Percentiles rank a stretch among this genome's conserved stretches.
Evolutionary conservation across 352 stramenopile species (phyloP).

Genomic region (Chrysophaeum taylorii): DNA sequence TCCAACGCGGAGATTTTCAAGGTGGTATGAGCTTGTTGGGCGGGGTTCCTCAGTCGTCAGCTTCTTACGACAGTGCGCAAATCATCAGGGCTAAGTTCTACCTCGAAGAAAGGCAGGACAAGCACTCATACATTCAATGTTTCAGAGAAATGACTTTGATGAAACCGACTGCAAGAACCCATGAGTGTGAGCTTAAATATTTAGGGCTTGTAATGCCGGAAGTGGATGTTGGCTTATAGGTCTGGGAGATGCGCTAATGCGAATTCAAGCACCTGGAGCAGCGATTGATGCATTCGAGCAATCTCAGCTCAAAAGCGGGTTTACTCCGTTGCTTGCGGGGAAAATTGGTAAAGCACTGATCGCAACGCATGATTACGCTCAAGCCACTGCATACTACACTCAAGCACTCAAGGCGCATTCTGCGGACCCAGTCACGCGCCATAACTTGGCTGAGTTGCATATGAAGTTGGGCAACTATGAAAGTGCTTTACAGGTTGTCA

Average conservation of each 20-base stretch:
- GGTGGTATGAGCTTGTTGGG: slow-evolving; percentile 73
- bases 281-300: slow-evolving; percentile 50
- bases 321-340: slow-evolving; percentile 47
- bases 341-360: slow-evolving; percentile 76
- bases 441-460: slow-evolving; percentile 76
- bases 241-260: slow-evolving; percentile 77
- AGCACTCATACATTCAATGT: slow-evolving; percentile 67
- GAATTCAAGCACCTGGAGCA: slow-evolving; percentile 73
- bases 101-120: slow-evolving; percentile 76
- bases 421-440: slow-evolving; percentile 57
- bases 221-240: too few relatives aligned
- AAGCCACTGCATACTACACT: slow-evolving; percentile 83
- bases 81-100: slow-evolving; percentile 84
- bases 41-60: slow-evolving; percentile 57
- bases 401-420: slow-evolving; percentile 63
- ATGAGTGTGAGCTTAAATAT: too few relatives aligned
- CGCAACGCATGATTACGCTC: slow-evolving; percentile 80
- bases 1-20: slow-evolving; percentile 75
- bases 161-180: slow-evolving; percentile 53
- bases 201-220: too few relatives aligned
- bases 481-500: slow-evolving; percentile 41
- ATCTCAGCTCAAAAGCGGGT: slow-evolving; percentile 38
- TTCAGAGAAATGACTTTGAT: slow-evolving; percentile 66
- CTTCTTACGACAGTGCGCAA: slow-evolving; percentile 67
- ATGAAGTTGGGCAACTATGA: slow-evolving; percentile 68